A percentile compares a stretch with the other conserved stretches of the same genome.
phyloP scores from a whole-genome alignment of 257 asterid species.

The Solanum commersonii region DNA sequence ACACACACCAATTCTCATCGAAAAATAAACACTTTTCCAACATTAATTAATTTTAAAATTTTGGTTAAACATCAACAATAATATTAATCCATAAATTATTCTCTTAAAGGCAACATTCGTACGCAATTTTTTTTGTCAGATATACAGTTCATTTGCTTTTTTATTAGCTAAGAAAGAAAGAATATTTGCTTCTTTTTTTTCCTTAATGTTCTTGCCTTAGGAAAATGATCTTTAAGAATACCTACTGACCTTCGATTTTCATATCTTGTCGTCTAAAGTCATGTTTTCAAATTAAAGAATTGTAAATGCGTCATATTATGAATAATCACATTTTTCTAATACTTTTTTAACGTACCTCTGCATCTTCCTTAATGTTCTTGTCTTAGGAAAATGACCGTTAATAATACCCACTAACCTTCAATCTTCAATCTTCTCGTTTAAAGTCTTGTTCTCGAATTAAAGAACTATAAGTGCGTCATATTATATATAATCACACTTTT shows the following conservation, averaged over 20 bases:
- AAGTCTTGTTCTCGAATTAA: no score
- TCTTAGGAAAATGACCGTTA: not conserved
- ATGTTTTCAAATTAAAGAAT: no score
- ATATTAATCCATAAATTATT: not conserved
- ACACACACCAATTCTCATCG: no score
- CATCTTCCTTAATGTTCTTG: not conserved
- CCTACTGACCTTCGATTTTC: not conserved
- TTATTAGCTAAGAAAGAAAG: not conserved
- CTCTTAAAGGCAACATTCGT: not conserved
- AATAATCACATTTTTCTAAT: no score
- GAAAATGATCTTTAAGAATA: not conserved
- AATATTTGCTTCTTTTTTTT: not conserved
- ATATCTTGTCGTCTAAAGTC: not conserved
- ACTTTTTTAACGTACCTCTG: no score
- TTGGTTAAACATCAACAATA: not conserved
- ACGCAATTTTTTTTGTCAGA: not conserved
- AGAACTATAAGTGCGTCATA: rapidly evolving
- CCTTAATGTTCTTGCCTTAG: not conserved
- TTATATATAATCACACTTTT: no score
- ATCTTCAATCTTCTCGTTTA: no score
- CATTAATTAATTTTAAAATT: not conserved
- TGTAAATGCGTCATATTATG: no score
- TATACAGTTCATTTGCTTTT: not conserved
- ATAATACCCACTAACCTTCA: not conserved
- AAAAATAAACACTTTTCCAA: not conserved